phyloP scores from a whole-genome alignment of 495 filamentous ascomycete species.

The Neurospora tetraspora region DNA sequence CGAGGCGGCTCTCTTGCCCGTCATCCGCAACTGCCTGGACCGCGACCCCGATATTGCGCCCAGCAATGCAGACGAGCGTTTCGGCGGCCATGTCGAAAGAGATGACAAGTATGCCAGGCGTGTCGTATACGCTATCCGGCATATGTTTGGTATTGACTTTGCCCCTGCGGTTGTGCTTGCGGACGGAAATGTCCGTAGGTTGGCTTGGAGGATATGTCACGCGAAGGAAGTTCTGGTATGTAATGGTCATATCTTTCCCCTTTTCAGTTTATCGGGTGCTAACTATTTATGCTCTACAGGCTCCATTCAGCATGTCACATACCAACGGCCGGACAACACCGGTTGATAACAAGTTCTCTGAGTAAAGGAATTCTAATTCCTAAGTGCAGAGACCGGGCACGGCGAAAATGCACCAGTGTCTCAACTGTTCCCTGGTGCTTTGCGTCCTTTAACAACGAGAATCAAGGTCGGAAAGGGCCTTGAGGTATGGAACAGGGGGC shows the following conservation, averaged over 20 bases:
- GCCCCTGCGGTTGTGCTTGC: constrained; percentile 86
- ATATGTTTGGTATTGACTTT: constrained; percentile 98
- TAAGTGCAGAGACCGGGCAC: not conserved
- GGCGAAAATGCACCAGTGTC: not conserved
- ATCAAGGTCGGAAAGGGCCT: not conserved
- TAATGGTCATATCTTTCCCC: constrained; percentile 6
- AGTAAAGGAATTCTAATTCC: not conserved
- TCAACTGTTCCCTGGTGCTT: not conserved
- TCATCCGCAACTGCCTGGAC: constrained; percentile 87
- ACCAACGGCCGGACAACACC: constrained; percentile 46
- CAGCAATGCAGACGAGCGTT: constrained; percentile 65
- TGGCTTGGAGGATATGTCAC: constrained; percentile 92
- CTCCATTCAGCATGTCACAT: constrained; percentile 57
- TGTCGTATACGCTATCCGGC: constrained; percentile 85
- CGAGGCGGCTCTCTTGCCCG: constrained; percentile 65
- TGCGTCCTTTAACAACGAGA: not conserved
- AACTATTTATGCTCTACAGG: constrained; percentile 27
- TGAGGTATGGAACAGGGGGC: not conserved
- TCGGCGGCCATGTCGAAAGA: constrained; percentile 70
- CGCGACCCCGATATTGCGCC: constrained; percentile 87
- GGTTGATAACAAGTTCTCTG: constrained; percentile 28
- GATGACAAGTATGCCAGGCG: constrained; percentile 81
- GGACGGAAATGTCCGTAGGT: constrained; percentile 82
- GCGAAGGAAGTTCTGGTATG: constrained; percentile 90
- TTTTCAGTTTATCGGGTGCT: not conserved